These are phyloP conservation scores for Macrolepiota dolichaula DNA, from an alignment of 768 basidiomycete species.

Conservation along the genomic window DNA sequence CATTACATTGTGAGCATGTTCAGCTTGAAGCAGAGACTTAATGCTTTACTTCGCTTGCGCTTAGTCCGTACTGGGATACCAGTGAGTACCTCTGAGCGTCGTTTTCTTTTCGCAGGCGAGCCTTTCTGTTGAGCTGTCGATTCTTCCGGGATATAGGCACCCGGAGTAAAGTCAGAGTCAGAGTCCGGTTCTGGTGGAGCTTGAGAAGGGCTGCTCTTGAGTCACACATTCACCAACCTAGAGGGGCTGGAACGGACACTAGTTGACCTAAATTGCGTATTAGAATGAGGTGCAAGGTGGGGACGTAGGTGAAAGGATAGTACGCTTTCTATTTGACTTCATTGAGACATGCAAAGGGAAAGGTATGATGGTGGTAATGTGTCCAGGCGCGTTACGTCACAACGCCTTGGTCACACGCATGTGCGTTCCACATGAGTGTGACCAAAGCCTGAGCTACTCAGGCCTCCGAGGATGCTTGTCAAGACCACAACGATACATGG, in stretches of 20 bases:
- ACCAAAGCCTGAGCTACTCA: no score
- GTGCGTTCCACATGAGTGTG: neutral
- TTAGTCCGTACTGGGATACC: neutral
- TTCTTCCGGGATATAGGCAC: slow-evolving; percentile 30
- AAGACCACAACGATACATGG: neutral
- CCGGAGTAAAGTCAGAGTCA: slow-evolving; percentile 48
- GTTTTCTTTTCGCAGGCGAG: slow-evolving; percentile 11
- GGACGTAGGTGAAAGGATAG: neutral
- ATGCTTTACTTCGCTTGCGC: slow-evolving; percentile 13
- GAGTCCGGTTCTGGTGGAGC: slow-evolving; percentile 37
- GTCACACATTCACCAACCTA: slow-evolving; percentile 24
- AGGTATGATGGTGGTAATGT: neutral
- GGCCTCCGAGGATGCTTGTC: neutral
- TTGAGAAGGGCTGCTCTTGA: neutral
- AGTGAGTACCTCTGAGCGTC: neutral
- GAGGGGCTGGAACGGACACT: slow-evolving; percentile 30
- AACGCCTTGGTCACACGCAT: neutral
- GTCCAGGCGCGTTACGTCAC: slow-evolving; percentile 1
- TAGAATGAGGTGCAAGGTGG: neutral
- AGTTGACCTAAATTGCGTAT: slow-evolving; percentile 24
- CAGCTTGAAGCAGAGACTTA: neutral
- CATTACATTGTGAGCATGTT: neutral
- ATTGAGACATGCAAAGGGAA: neutral
- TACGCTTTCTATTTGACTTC: slow-evolving; percentile 27
- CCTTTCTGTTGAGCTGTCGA: slow-evolving; percentile 25